Percentiles rank a stretch among this genome's conserved stretches.
phyloP scores from a whole-genome alignment of 257 asterid species.

The Solanum pennellii region DNA sequence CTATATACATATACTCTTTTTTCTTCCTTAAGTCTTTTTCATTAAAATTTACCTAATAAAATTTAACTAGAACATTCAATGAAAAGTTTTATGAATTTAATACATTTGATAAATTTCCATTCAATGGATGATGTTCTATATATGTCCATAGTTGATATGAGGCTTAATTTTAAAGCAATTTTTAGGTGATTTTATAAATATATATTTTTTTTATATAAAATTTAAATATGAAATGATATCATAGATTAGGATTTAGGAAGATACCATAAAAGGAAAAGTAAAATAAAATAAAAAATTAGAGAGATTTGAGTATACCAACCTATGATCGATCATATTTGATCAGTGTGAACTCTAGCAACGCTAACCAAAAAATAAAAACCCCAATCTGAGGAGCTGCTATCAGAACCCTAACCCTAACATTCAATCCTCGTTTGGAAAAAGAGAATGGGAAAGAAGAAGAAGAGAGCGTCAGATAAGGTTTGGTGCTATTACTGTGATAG shows the following conservation, averaged over 20 bases:
- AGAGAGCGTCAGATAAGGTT: conserved; percentile 67
- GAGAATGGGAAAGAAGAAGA: conserved; percentile 89
- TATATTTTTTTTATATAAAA: too few relatives aligned
- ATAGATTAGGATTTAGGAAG: neutral
- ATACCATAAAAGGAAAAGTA: neutral
- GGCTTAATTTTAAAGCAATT: neutral
- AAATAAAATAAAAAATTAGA: neutral
- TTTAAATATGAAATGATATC: neutral
- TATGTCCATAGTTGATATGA: neutral
- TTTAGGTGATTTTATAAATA: neutral
- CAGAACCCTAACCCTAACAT: neutral
- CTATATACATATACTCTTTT: neutral
- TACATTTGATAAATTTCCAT: neutral
- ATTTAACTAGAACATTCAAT: neutral
- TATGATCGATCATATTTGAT: neutral
- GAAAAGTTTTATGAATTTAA: neutral
- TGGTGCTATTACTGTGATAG: conserved; percentile 98
- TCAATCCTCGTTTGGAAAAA: neutral
- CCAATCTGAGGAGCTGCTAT: neutral
- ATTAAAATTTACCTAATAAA: neutral
- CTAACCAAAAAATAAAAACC: neutral
- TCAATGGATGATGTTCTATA: neutral
- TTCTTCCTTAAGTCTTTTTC: neutral
- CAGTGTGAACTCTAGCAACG: neutral
- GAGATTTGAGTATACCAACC: neutral